Percentiles rank a stretch among this genome's conserved stretches.
Conservation (phyloP, 2,329 filamentous ascomycete species). For the Hymenoscyphus infarciens region DNA sequence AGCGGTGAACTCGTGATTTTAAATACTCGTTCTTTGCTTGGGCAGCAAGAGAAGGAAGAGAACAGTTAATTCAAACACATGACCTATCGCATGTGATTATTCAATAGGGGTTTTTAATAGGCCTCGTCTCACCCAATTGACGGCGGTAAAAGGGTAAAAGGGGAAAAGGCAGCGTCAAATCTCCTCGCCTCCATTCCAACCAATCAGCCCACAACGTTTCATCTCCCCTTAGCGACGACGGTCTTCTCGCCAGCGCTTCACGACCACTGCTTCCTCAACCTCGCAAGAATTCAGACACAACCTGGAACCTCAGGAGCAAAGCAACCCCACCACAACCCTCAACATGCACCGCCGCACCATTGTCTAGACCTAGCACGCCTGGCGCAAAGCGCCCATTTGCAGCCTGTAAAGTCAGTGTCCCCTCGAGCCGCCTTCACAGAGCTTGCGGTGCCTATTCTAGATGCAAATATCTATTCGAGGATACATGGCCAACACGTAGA, state of each 20-base stretch:
- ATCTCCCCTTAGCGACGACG: conserved; percentile 13
- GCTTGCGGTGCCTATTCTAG: background rate
- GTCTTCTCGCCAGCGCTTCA: conserved; percentile 22
- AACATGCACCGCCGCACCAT: conserved; percentile 29
- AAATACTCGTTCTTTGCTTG: conserved; percentile 3
- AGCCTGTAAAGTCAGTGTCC: conserved; percentile 23
- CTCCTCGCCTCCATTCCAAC: conserved; percentile 1
- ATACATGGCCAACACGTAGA: conserved; percentile 28
- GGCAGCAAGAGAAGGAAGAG: background rate
- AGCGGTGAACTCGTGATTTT: background rate
- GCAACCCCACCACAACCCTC: conserved; percentile 19
- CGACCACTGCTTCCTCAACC: conserved; percentile 20
- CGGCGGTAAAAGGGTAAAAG: background rate
- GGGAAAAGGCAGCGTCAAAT: conserved; percentile 18
- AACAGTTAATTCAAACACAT: background rate
- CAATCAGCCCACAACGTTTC: conserved; percentile 8
- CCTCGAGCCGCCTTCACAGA: conserved; percentile 24
- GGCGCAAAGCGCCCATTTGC: conserved; percentile 16
- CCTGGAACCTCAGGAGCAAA: no score
- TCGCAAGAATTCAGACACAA: background rate
- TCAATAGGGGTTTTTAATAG: background rate
- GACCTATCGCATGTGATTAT: background rate
- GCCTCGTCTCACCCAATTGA: background rate
- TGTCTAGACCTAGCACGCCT: conserved; percentile 2
- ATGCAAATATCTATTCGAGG: conserved; percentile 30